Evolutionary conservation across 106 monocot genomes (phyloP).

Genomic region (Narthecium ossifragum): DNA sequence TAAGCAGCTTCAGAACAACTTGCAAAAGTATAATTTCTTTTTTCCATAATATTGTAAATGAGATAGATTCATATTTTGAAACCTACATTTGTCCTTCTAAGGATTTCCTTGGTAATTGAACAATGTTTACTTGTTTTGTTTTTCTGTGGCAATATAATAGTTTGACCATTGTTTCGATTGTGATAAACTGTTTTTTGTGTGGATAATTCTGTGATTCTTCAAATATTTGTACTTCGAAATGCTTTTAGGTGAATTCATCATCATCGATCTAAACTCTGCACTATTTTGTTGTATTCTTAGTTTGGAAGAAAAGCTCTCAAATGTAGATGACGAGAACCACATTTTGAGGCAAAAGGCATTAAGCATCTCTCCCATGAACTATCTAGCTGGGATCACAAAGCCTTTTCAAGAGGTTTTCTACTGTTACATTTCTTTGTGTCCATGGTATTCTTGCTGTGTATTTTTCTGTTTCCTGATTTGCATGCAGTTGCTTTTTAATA

Average conservation of each 20-base stretch:
- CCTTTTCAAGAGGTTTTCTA: slow-evolving; percentile 46
- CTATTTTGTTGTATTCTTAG: slow-evolving; percentile 28
- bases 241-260: too few species aligned
- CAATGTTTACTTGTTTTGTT: background rate
- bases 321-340: slow-evolving; percentile 73
- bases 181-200: background rate
- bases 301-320: slow-evolving; percentile 75
- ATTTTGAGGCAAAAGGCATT: slow-evolving; percentile 70
- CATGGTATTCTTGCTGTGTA: too few species aligned
- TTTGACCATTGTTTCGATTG: background rate
- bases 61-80: too few species aligned
- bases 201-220: background rate
- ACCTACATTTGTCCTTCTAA: too few species aligned
- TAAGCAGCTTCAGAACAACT: slow-evolving; percentile 40
- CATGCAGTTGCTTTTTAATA: background rate
- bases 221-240: too few species aligned
- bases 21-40: slow-evolving; percentile 81
- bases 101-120: too few species aligned
- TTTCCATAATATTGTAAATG: too few species aligned
- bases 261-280: too few species aligned
- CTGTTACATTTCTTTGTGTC: too few species aligned
- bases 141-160: background rate
- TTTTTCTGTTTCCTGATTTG: background rate
- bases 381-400: slow-evolving; percentile 32
- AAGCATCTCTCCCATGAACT: slow-evolving; percentile 45